These are phyloP conservation scores for Nemania abortiva DNA, from an alignment of 2,329 filamentous ascomycete genomes.

Conservation along the genomic window DNA sequence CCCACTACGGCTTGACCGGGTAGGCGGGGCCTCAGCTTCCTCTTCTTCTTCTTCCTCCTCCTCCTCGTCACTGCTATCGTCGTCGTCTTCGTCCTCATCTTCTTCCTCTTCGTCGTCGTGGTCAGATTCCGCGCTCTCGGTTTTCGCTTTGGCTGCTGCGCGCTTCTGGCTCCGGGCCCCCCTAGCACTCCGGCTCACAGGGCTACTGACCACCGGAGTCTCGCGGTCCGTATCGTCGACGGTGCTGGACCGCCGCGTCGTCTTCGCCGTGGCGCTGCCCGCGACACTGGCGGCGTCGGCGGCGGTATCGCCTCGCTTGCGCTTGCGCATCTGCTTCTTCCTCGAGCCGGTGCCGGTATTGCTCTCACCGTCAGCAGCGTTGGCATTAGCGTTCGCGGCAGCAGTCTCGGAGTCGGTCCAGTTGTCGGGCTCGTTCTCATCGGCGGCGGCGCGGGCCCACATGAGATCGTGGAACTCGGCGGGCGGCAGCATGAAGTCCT, in stretches of 20 bases:
- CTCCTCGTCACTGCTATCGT: constrained; percentile 23
- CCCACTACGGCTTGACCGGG: constrained; percentile 40
- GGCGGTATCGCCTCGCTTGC: constrained; percentile 57
- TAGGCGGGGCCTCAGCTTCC: constrained; percentile 40
- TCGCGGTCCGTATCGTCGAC: constrained; percentile 66
- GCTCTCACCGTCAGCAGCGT: too few species aligned
- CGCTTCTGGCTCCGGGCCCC: constrained; percentile 60
- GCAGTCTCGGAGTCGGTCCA: constrained; percentile 61
- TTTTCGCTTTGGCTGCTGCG: constrained; percentile 58
- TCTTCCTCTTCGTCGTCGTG: constrained; percentile 39
- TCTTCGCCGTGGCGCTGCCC: constrained; percentile 62
- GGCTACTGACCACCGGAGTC: constrained; percentile 57
- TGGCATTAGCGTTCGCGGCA: constrained; percentile 32
- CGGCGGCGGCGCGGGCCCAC: constrained; percentile 59
- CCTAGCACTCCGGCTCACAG: constrained; percentile 57
- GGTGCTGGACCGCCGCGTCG: constrained; percentile 57
- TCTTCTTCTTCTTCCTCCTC: constrained; percentile 40
- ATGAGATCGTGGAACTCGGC: constrained; percentile 61
- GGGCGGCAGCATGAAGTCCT: constrained; percentile 73
- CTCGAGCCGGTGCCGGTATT: constrained; percentile 44
- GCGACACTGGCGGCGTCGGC: constrained; percentile 59
- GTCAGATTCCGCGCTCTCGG: constrained; percentile 46
- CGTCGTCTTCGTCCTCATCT: constrained; percentile 41
- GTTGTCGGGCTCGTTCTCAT: constrained; percentile 63
- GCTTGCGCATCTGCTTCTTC: constrained; percentile 53